Conservation (phyloP, 176 grass and related monocot species). For the Zoysia pacifica region DNA sequence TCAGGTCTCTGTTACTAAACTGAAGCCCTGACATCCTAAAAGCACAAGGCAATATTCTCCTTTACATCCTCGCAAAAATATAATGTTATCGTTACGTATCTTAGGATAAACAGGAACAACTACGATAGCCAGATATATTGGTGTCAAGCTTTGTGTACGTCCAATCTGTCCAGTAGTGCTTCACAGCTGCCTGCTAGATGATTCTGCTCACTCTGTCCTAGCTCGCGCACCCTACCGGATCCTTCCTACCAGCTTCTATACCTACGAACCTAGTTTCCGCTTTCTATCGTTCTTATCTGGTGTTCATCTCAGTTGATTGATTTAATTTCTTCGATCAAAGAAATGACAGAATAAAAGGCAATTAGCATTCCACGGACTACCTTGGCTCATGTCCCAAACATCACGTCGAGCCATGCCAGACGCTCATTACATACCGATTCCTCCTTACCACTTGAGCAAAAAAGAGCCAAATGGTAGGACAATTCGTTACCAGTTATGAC, state of each 20-base stretch:
- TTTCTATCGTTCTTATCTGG: conserved; percentile 27
- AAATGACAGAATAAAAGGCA: neutral
- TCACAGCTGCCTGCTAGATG: neutral
- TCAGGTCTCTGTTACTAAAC: neutral
- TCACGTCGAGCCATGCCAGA: conserved; percentile 16
- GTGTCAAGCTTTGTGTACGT: conserved; percentile 9
- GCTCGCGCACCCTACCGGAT: conserved; percentile 18
- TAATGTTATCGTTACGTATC: neutral
- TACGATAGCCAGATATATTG: neutral
- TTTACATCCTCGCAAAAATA: conserved; percentile 28
- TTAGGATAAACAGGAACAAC: conserved; percentile 45
- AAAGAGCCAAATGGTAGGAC: conserved; percentile 4
- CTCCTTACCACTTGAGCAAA: conserved; percentile 28
- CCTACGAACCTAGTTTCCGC: neutral
- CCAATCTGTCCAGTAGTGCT: conserved; percentile 25
- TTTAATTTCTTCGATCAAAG: neutral
- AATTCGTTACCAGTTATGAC: neutral
- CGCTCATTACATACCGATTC: conserved; percentile 23
- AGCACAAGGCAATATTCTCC: conserved; percentile 12
- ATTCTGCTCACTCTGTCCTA: conserved; percentile 26
- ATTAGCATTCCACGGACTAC: conserved; percentile 1
- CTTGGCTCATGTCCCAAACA: conserved; percentile 19
- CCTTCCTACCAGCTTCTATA: conserved; percentile 36
- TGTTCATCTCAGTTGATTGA: neutral
- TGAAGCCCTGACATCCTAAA: neutral